These are phyloP conservation scores for Corymbia citriodora DNA, from an alignment of 441 rosid genomes.

Conservation along the genomic window DNA sequence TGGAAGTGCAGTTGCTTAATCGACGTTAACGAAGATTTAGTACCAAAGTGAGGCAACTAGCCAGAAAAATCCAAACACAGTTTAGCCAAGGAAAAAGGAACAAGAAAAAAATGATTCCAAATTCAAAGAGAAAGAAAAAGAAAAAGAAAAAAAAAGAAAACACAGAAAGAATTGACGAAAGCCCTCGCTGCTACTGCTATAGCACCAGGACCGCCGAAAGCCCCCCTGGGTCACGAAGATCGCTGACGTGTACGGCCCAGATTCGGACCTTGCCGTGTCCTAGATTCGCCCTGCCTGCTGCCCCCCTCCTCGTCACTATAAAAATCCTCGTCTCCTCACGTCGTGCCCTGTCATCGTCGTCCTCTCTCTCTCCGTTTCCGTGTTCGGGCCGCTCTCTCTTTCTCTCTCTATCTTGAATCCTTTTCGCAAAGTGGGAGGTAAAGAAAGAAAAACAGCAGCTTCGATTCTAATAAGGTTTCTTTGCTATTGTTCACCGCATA, in stretches of 20 bases:
- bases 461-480: background rate
- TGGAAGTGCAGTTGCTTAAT: background rate
- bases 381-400: background rate
- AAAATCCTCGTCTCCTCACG: background rate
- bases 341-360: background rate
- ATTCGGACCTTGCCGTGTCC: slow-evolving; percentile 23
- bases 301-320: slow-evolving; percentile 3
- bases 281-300: slow-evolving; percentile 18
- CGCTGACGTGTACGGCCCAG: slow-evolving; percentile 82
- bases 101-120: background rate
- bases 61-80: background rate
- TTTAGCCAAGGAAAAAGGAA: background rate
- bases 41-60: background rate
- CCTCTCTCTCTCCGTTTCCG: background rate
- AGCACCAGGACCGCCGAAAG: background rate
- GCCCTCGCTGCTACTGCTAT: too few relatives aligned
- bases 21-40: background rate
- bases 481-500: background rate
- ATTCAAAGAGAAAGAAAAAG: background rate
- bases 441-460: background rate
- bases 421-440: background rate
- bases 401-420: background rate
- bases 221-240: slow-evolving; percentile 15
- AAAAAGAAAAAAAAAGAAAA: background rate
- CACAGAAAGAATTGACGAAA: background rate